These are phyloP conservation scores for Pseudopithomyces maydicus DNA, from an alignment of 2,329 filamentous ascomycete species.

Conservation along the genomic window DNA sequence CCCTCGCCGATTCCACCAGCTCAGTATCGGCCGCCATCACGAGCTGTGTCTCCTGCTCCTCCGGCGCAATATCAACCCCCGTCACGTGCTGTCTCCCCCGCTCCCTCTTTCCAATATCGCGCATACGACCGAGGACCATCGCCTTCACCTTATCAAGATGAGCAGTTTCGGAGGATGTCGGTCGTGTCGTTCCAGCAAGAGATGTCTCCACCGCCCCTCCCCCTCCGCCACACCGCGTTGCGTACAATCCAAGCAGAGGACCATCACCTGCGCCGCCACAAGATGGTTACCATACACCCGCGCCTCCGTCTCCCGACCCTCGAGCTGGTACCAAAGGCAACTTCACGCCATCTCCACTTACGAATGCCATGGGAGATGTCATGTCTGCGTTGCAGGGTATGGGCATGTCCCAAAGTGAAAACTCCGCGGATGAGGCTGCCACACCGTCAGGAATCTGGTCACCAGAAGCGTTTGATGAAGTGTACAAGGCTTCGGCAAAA, in stretches of 20 bases:
- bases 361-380: slow-evolving; percentile 97
- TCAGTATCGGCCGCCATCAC: slow-evolving; percentile 30
- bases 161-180: slow-evolving; percentile 31
- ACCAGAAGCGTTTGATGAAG: slow-evolving; percentile 78
- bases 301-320: slow-evolving; percentile 67
- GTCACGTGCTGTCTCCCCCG: slow-evolving; percentile 36
- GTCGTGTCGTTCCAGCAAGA: slow-evolving; percentile 38
- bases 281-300: slow-evolving; percentile 63
- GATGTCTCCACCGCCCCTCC: slow-evolving; percentile 80
- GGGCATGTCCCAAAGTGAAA: slow-evolving; percentile 62
- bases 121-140: slow-evolving; percentile 48
- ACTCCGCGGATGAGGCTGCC: slow-evolving; percentile 60
- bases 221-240: slow-evolving; percentile 75
- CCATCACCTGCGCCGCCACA: slow-evolving; percentile 41
- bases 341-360: slow-evolving; percentile 83
- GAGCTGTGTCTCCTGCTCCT: slow-evolving; percentile 38
- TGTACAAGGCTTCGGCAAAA: slow-evolving; percentile 50
- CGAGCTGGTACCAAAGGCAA: slow-evolving; percentile 30
- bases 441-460: slow-evolving; percentile 79
- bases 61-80: slow-evolving; percentile 26
- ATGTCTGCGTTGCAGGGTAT: slow-evolving; percentile 94
- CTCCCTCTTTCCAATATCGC: slow-evolving; percentile 42
- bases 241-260: slow-evolving; percentile 53
- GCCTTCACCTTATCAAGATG: slow-evolving; percentile 40
- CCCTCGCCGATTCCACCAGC: slow-evolving; percentile 35